Percentiles rank a stretch among this genome's conserved stretches.
Conservation (phyloP, 164 flowering plant genomes). For the Annona cherimola region DNA sequence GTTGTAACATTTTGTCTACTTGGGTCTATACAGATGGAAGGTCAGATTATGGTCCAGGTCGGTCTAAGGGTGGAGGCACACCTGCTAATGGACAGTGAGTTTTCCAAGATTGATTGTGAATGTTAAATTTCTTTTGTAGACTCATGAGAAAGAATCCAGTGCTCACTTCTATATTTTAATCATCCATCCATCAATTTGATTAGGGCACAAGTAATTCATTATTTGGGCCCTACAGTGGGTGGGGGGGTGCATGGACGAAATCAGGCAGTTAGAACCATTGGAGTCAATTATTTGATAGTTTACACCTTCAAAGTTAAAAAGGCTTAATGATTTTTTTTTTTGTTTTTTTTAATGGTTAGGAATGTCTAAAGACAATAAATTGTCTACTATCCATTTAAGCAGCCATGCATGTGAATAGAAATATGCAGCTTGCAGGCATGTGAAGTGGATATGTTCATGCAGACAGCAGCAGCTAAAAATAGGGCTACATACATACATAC, state of each 20-base stretch:
- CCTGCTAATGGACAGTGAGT: constrained; percentile 66
- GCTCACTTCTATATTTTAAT: neutral
- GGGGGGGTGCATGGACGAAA: neutral
- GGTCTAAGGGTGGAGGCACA: constrained; percentile 51
- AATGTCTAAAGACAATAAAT: neutral
- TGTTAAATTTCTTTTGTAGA: neutral
- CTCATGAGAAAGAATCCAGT: neutral
- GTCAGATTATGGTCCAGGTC: constrained; percentile 67
- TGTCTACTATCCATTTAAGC: no score
- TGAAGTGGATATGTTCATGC: no score
- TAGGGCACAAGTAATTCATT: neutral
- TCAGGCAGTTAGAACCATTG: no score
- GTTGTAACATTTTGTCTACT: constrained; percentile 7
- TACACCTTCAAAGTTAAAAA: no score
- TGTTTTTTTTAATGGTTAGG: neutral
- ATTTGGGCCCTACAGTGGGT: neutral
- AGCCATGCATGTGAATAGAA: no score
- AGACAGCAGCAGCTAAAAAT: no score
- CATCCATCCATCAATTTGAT: neutral
- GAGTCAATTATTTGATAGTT: no score
- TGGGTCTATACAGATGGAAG: constrained; percentile 46
- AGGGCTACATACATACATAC: no score
- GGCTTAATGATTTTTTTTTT: neutral
- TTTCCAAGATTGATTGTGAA: neutral
- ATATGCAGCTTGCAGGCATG: no score